Percentiles rank a stretch among this genome's conserved stretches.
phyloP scores from a whole-genome alignment of 2,329 filamentous ascomycete species.

The Zopfia rhizophila region DNA sequence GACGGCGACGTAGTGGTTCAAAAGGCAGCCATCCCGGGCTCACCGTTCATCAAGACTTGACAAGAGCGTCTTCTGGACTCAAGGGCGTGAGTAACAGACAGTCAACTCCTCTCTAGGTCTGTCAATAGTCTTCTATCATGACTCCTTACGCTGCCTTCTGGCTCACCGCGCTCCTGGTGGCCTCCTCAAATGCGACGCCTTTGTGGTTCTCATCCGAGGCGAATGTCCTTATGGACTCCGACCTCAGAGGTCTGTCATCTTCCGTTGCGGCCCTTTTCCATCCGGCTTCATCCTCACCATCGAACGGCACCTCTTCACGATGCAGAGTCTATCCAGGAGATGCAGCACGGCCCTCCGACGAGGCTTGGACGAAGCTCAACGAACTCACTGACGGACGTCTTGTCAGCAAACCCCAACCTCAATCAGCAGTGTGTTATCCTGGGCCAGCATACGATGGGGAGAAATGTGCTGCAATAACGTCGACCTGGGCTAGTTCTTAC shows the following conservation, averaged over 20 bases:
- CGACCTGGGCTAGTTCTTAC: conserved; percentile 45
- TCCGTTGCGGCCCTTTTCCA: conserved; percentile 34
- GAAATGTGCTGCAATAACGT: conserved; percentile 41
- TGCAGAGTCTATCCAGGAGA: conserved; percentile 63
- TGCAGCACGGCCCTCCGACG: conserved; percentile 59
- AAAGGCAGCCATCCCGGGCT: no score
- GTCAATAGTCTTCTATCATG: no score
- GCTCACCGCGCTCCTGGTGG: conserved; percentile 36
- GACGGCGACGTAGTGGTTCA: no score
- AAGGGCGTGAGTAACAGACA: no score
- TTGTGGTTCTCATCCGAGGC: conserved; percentile 18
- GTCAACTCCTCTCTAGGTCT: no score
- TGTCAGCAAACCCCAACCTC: conserved; percentile 37
- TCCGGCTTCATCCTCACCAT: conserved; percentile 17
- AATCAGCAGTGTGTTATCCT: conserved; percentile 47
- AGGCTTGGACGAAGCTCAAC: conserved; percentile 61
- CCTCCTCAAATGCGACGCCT: conserved; percentile 32
- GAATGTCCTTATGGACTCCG: conserved; percentile 23
- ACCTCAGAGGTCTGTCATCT: conserved; percentile 31
- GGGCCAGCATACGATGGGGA: conserved; percentile 39
- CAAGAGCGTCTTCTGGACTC: no score
- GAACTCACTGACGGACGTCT: conserved; percentile 39
- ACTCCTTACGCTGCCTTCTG: conserved; percentile 29
- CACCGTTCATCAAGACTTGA: no score
- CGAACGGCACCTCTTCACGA: conserved; percentile 30